A percentile compares a stretch with the other conserved stretches of the same genome.
Conservation (phyloP, 108 stramenopile genomes). For the Conticribra guillardii region DNA sequence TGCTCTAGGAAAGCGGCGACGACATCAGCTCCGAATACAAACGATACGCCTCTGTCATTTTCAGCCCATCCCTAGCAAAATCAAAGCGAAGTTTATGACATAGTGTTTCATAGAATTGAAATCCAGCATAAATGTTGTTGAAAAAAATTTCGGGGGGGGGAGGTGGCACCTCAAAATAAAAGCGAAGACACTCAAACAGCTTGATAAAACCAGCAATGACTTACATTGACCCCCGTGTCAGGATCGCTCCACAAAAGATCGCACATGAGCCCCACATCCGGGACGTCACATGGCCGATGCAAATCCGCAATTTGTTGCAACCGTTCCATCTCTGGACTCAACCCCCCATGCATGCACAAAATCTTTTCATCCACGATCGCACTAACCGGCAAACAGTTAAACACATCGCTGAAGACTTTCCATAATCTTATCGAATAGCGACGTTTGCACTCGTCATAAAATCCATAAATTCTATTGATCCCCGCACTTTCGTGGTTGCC, state of each 20-base stretch:
- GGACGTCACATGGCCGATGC: constrained; percentile 90
- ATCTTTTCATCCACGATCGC: constrained; percentile 96
- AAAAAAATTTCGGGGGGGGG: too few species aligned
- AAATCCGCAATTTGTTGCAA: constrained; percentile 87
- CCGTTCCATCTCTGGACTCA: constrained; percentile 80
- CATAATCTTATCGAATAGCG: constrained; percentile 93
- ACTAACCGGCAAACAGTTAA: constrained; percentile 93
- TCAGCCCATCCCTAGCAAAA: constrained; percentile 80
- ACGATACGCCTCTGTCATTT: constrained; percentile 95
- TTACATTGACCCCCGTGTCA: constrained; percentile 61
- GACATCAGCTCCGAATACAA: constrained; percentile 93
- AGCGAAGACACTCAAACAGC: too few species aligned
- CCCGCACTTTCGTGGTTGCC: constrained; percentile 95
- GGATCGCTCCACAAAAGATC: constrained; percentile 97
- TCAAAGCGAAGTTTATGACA: background rate
- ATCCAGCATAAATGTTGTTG: background rate
- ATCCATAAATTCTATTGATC: constrained; percentile 93
- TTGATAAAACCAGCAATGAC: too few species aligned
- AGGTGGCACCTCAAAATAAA: too few species aligned
- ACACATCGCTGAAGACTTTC: constrained; percentile 95
- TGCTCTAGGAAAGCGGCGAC: constrained; percentile 74
- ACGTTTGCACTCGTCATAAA: constrained; percentile 91
- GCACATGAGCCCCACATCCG: constrained; percentile 93
- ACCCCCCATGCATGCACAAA: constrained; percentile 95
- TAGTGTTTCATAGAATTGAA: background rate